These are phyloP conservation scores for Talaromyces sp. DNA, from an alignment of 2,329 filamentous ascomycete genomes.

Conservation along the genomic window DNA sequence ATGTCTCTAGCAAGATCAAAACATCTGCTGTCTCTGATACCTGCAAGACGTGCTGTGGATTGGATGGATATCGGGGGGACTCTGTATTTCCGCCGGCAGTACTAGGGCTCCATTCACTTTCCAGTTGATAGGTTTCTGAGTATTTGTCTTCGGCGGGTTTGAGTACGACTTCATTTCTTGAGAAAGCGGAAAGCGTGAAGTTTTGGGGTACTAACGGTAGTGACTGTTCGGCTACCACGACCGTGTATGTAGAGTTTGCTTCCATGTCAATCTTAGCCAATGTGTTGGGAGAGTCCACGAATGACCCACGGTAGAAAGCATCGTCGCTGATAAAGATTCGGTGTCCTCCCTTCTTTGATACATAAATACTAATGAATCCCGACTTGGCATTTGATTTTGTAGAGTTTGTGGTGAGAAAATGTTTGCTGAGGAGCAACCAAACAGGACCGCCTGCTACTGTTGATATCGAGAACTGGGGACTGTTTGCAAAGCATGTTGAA, in stretches of 20 bases:
- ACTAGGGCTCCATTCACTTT: slow-evolving; percentile 69
- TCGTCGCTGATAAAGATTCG: slow-evolving; percentile 72
- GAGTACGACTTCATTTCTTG: slow-evolving; percentile 60
- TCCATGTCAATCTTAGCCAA: slow-evolving; percentile 69
- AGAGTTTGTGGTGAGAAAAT: slow-evolving; percentile 71
- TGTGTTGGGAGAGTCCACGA: slow-evolving; percentile 90
- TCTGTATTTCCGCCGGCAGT: slow-evolving; percentile 83
- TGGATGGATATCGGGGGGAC: slow-evolving; percentile 71
- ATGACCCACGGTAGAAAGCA: slow-evolving; percentile 71
- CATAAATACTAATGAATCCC: slow-evolving; percentile 83
- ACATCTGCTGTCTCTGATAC: slow-evolving; percentile 59
- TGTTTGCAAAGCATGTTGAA: slow-evolving; percentile 68
- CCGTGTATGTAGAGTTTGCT: slow-evolving; percentile 52
- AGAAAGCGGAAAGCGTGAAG: slow-evolving; percentile 86
- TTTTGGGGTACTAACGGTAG: slow-evolving; percentile 69
- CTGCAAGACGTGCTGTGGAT: slow-evolving; percentile 76
- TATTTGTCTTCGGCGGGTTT: slow-evolving; percentile 61
- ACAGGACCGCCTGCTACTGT: slow-evolving; percentile 58
- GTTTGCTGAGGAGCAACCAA: slow-evolving; percentile 83
- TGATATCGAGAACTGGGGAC: slow-evolving; percentile 59
- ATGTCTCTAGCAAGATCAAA: slow-evolving; percentile 70
- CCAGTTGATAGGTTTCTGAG: slow-evolving; percentile 55
- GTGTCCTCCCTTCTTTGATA: slow-evolving; percentile 69
- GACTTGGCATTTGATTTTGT: slow-evolving; percentile 41
- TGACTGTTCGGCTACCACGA: slow-evolving; percentile 75